phyloP scores from a whole-genome alignment of 176 grass and related monocot genomes.

The Cenchrus fungigraminus region DNA sequence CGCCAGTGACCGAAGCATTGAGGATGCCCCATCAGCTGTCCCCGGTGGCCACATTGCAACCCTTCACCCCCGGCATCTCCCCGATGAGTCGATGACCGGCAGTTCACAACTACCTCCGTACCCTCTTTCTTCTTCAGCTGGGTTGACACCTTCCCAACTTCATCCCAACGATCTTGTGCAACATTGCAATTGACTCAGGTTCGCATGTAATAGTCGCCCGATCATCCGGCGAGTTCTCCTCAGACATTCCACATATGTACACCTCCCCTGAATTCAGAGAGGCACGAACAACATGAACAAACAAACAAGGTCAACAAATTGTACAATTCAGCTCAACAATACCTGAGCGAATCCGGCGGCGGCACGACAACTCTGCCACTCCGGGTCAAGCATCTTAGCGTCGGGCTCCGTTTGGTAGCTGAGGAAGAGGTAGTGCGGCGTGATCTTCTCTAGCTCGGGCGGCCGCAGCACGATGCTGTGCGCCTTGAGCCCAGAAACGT shows the following conservation, averaged over 20 bases:
- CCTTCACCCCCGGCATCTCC: constrained; percentile 67
- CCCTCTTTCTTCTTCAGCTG: constrained; percentile 66
- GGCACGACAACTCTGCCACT: not conserved
- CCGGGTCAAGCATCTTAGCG: constrained; percentile 78
- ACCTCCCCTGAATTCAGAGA: no score
- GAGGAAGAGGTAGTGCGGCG: constrained; percentile 81
- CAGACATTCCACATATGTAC: not conserved
- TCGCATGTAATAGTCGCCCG: constrained; percentile 66
- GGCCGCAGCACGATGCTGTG: constrained; percentile 85
- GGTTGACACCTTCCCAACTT: constrained; percentile 64
- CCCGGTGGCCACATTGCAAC: constrained; percentile 56
- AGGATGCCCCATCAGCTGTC: constrained; percentile 78
- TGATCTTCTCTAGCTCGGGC: constrained; percentile 57
- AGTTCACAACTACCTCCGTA: constrained; percentile 59
- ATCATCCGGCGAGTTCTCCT: constrained; percentile 64
- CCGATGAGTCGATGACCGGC: constrained; percentile 60
- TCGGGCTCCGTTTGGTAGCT: constrained; percentile 76
- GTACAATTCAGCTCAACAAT: not conserved
- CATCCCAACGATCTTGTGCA: constrained; percentile 58
- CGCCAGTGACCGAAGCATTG: constrained; percentile 78
- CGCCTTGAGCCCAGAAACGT: constrained; percentile 73
- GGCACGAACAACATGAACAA: no score
- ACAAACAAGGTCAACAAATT: not conserved
- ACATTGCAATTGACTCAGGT: constrained; percentile 73
- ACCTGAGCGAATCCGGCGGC: no score